Base-by-base conservation (phyloP, 208 protist genomes). In the Histomonas meleagridis region DNA sequence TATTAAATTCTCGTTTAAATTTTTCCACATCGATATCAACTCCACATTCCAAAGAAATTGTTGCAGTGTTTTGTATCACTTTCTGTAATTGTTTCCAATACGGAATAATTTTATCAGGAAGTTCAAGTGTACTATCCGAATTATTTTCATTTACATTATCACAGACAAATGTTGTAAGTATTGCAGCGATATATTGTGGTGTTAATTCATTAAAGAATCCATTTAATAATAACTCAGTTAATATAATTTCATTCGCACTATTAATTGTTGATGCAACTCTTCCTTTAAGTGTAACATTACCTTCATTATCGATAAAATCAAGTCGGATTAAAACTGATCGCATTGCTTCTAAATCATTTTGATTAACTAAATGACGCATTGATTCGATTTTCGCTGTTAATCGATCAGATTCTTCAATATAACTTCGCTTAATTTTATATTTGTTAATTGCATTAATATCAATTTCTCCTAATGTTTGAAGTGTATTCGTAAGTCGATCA, bases 191-290 rank as follows among this genome's bases (percentile, higher is more conserved):
- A 16, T 14, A 65, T 32, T 90, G 38, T 14, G 72, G 14, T 9
- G 72, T 23, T 26, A 97, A 92, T 57, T 98, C 97, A 94, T 98
- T 98, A 92, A 99, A 97, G 40, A 98, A 94, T 92, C 97, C 97
- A 62, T 96, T 96, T 93, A 99, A 99, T 26, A 99, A 96, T 21
- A 99, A 93, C 92, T 99, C 98, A 0, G 97, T 98, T 40, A 99
- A 95, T 0, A 99, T 95, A 70, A 99, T 96, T 93, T 99, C 98
- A 92, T 99, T 97, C 9, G 95, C 97, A 0, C 98, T 96, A 43
- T 96, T 99, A 62, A 99, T 98, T 93, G 99, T 97, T 91, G 97
- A 98, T 38, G 98, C 98, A 40, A 99, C 97, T 49, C 97, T 95
- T 16, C 97, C 98, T 79, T 79, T 79, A 1, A 79, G 28, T 51